phyloP scores from a whole-genome alignment of 441 rosid genomes.

The Jatropha multifida region DNA sequence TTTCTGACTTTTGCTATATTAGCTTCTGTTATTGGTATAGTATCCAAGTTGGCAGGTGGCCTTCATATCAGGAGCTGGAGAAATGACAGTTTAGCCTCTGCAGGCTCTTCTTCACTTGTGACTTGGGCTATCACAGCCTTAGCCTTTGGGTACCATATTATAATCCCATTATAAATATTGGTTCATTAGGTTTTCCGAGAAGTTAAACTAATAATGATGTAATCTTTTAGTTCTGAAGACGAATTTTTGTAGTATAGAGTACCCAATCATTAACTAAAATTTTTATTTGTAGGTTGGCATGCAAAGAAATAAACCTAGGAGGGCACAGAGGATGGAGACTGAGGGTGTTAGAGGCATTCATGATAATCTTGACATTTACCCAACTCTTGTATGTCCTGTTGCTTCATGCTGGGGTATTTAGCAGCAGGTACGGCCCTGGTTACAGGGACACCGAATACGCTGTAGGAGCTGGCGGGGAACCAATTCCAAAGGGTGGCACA shows the following conservation, averaged over 20 bases:
- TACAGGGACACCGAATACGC: constrained; percentile 58
- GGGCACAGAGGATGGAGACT: constrained; percentile 85
- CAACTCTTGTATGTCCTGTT: constrained; percentile 56
- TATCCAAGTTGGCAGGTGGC: constrained; percentile 65
- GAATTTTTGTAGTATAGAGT: too few species aligned
- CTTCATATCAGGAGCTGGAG: constrained; percentile 74
- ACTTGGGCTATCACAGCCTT: constrained; percentile 77
- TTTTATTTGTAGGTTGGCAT: constrained; percentile 54
- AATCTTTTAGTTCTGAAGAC: too few species aligned
- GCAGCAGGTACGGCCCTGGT: constrained; percentile 75
- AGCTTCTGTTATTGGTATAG: constrained; percentile 64
- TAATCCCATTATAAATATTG: too few species aligned
- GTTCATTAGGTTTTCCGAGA: too few species aligned
- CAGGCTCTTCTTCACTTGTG: constrained; percentile 55
- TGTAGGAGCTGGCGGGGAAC: constrained; percentile 32
- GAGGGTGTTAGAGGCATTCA: constrained; percentile 60
- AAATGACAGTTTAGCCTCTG: constrained; percentile 70
- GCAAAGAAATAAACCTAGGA: constrained; percentile 77
- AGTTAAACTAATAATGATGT: too few species aligned
- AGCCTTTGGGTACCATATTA: constrained; percentile 59
- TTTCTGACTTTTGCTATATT: constrained; percentile 59
- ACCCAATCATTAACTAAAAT: too few species aligned
- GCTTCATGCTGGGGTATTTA: constrained; percentile 67
- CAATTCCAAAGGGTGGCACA: constrained; percentile 34
- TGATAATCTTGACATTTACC: constrained; percentile 64